These are phyloP conservation scores for Biscutella laevigata DNA, from an alignment of 441 rosid species.

Conservation along the genomic window DNA sequence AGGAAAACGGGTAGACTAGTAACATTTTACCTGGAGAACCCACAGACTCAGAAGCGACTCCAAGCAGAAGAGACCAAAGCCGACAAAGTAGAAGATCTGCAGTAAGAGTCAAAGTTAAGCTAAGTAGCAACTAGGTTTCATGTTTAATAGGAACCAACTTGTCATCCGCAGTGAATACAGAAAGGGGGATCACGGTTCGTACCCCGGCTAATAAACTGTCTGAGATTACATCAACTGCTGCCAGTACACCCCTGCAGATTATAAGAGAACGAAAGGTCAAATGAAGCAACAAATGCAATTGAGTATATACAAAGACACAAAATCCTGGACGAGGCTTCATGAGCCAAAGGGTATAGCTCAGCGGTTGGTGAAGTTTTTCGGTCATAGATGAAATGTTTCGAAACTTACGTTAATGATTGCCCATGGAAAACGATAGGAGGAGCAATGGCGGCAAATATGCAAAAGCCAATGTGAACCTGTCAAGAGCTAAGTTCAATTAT, in stretches of 20 bases:
- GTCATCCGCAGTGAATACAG: background rate
- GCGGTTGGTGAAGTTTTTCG: background rate
- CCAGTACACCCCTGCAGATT: conserved; percentile 68
- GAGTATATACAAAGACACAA: background rate
- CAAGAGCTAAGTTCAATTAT: conserved; percentile 4
- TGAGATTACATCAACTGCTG: conserved; percentile 73
- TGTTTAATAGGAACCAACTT: background rate
- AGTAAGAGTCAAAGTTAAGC: conserved; percentile 11
- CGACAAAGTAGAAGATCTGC: conserved; percentile 82
- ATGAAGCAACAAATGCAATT: background rate
- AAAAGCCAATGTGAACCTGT: conserved; percentile 84
- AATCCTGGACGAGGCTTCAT: background rate
- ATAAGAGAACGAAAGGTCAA: background rate
- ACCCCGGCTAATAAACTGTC: conserved; percentile 68
- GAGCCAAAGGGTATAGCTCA: background rate
- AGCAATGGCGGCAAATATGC: conserved; percentile 89
- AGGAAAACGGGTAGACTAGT: conserved; percentile 1
- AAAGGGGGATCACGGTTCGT: conserved; percentile 25
- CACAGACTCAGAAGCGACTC: conserved; percentile 80
- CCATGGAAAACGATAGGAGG: conserved; percentile 91
- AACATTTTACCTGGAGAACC: conserved; percentile 75
- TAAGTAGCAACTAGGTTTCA: conserved; percentile 1
- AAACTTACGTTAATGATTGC: conserved; percentile 81
- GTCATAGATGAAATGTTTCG: background rate
- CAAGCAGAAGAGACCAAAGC: conserved; percentile 75